Percentiles rank a stretch among this genome's conserved stretches.
These are phyloP conservation scores for Adansonia gregorii DNA, from an alignment of 441 rosid genomes.

Conservation along the genomic window DNA sequence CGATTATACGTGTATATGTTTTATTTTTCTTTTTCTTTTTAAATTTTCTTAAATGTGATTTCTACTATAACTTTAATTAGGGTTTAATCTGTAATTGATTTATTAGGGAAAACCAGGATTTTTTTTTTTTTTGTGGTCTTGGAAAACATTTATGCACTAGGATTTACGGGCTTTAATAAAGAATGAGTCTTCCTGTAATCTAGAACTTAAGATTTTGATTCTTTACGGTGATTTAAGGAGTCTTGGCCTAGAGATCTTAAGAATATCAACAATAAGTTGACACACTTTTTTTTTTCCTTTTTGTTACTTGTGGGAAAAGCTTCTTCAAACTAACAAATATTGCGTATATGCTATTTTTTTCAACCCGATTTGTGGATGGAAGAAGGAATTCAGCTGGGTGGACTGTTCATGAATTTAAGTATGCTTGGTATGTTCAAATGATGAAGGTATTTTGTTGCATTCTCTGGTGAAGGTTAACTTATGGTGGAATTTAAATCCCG, in stretches of 20 bases:
- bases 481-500: constrained; percentile 1
- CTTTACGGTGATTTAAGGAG: not conserved
- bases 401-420: not conserved
- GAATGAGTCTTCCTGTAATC: not conserved
- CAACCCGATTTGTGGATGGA: not conserved
- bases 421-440: not conserved
- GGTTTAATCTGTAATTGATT: not conserved
- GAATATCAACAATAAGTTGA: not conserved
- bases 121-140: not conserved
- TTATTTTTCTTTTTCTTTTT: not conserved
- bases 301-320: not conserved
- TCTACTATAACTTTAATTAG: not conserved
- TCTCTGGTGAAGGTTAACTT: not conserved
- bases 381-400: not conserved
- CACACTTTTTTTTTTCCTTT: not conserved
- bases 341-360: not conserved
- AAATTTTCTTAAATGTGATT: not conserved
- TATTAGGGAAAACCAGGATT: not conserved
- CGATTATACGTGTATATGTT: not conserved
- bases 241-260: not conserved
- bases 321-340: not conserved
- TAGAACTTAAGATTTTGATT: constrained; percentile 9
- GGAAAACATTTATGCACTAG: not conserved
- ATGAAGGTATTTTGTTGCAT: not conserved
- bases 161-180: not conserved